Percentiles rank a stretch among this genome's conserved stretches.
phyloP scores from a whole-genome alignment of 2,329 filamentous ascomycete genomes.

The Zalaria sp. region DNA sequence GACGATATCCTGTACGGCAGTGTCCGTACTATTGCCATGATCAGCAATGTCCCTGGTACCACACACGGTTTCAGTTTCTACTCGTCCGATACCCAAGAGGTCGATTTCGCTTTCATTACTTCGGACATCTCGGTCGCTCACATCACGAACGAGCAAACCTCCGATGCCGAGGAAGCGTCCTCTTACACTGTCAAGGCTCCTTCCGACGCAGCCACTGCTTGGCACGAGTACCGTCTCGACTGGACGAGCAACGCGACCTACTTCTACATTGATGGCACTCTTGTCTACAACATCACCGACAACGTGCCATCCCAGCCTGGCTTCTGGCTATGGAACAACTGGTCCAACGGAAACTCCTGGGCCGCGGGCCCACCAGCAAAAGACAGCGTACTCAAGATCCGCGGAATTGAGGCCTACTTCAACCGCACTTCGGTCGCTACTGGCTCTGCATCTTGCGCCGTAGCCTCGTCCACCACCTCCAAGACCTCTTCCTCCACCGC shows the following conservation, averaged over 20 bases:
- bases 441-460: not conserved
- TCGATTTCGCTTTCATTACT: slow-evolving; percentile 50
- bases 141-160: slow-evolving; percentile 49
- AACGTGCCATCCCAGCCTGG: slow-evolving; percentile 42
- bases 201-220: slow-evolving; percentile 47
- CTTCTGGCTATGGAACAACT: slow-evolving; percentile 56
- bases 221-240: slow-evolving; percentile 73
- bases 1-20: slow-evolving; percentile 55
- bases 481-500: not conserved
- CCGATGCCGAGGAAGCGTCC: slow-evolving; percentile 40
- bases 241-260: slow-evolving; percentile 47
- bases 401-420: slow-evolving; percentile 57
- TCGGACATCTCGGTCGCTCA: slow-evolving; percentile 1
- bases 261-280: slow-evolving; percentile 53
- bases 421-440: slow-evolving; percentile 2
- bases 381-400: slow-evolving; percentile 51
- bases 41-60: slow-evolving; percentile 48
- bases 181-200: slow-evolving; percentile 51
- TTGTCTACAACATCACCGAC: slow-evolving; percentile 40
- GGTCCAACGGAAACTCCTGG: slow-evolving; percentile 61
- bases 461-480: not conserved
- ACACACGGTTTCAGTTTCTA: slow-evolving; percentile 76
- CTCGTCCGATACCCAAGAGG: slow-evolving; percentile 64
- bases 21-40: slow-evolving; percentile 53
- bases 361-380: slow-evolving; percentile 51